Base-by-base conservation (phyloP, 208 protist genomes). In the Endotrypanum monterogeii region DNA sequence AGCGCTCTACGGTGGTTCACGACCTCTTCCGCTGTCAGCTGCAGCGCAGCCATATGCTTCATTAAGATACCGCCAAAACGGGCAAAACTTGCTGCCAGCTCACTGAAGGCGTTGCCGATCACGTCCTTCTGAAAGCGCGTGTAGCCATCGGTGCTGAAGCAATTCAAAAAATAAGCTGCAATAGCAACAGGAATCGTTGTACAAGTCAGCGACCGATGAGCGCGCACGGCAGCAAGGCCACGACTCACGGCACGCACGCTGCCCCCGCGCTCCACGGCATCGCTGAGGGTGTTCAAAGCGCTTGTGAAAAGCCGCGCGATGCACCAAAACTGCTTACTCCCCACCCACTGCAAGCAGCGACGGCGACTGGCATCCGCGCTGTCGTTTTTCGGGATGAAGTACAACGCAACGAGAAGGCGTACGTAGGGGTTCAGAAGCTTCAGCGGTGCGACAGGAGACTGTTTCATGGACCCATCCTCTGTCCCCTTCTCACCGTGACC, bases 361-460 rank as follows among this genome's bases (percentile, higher is more conserved):
- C 81, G 57, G n/a, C 74, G 75, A 44, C 78, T 80, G 46, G 83
- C 84, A n/a, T 84, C 79, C 3, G 69, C 58, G 66, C 77, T 80
- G 80, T 89, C 89, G 66, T 87, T 86, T 35, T 66, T 78, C 0
- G 81, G 68, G 56, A 87, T 85, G 61, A 94, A 87, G 73, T 91
- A 88, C 3, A 94, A 82, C 51, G 79, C 80, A 39, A 92, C 82
- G 48, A 92, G 79, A 3, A 89, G 79, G 71, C 80, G 82, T 6
- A 94, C 71, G 76, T 89, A 92, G 14, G 87, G 83, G 57, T 88
- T 87, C 54, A 89, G 72, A 57, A 94, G 79, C 56, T 80, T 79
- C 74, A 92, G 86, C 32, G 68, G 51, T 5, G 66, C 74, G 58
- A 71, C 70, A 18, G 48, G 12, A 18, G 30, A 44, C 58, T 50